Evolutionary conservation across 1,284 basidiomycete species (phyloP).

Genomic region (Ceratobasidium sp.): DNA sequence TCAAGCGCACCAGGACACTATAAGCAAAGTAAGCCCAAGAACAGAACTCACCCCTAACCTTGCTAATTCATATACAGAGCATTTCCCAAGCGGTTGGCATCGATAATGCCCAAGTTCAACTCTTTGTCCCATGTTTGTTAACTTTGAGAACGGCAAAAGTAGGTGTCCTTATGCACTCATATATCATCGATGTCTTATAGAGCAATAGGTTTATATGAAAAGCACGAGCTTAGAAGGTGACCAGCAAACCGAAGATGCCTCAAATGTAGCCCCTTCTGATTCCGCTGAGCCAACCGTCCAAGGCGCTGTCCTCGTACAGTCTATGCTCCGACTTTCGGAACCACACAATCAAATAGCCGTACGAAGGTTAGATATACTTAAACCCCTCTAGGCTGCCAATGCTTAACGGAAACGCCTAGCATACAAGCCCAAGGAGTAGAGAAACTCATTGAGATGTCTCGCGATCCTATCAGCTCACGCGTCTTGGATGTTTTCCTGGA

Average conservation of each 20-base stretch:
- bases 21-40: slow-evolving; percentile 56
- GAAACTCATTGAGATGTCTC: slow-evolving; percentile 72
- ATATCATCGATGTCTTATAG: not conserved
- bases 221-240: slow-evolving; percentile 43
- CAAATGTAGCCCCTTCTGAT: slow-evolving; percentile 46
- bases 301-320: slow-evolving; percentile 86
- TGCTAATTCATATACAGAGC: slow-evolving; percentile 58
- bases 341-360: slow-evolving; percentile 73
- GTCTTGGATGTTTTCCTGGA: slow-evolving; percentile 83
- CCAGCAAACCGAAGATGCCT: slow-evolving; percentile 39
- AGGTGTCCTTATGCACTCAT: slow-evolving; percentile 31
- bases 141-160: slow-evolving; percentile 69
- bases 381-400: not conserved
- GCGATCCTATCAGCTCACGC: slow-evolving; percentile 79
- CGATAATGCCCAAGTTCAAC: slow-evolving; percentile 58
- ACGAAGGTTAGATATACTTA: slow-evolving; percentile 64
- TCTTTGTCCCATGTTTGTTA: slow-evolving; percentile 73
- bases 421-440: slow-evolving; percentile 68
- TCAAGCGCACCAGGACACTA: slow-evolving; percentile 53
- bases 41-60: not conserved
- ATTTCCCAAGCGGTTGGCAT: slow-evolving; percentile 70
- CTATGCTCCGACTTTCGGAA: slow-evolving; percentile 72
- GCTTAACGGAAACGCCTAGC: slow-evolving; percentile 55
- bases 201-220: slow-evolving; percentile 42
- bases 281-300: slow-evolving; percentile 76